Conservation (phyloP, 805 yeast species). For the Clavispora asparagi region DNA sequence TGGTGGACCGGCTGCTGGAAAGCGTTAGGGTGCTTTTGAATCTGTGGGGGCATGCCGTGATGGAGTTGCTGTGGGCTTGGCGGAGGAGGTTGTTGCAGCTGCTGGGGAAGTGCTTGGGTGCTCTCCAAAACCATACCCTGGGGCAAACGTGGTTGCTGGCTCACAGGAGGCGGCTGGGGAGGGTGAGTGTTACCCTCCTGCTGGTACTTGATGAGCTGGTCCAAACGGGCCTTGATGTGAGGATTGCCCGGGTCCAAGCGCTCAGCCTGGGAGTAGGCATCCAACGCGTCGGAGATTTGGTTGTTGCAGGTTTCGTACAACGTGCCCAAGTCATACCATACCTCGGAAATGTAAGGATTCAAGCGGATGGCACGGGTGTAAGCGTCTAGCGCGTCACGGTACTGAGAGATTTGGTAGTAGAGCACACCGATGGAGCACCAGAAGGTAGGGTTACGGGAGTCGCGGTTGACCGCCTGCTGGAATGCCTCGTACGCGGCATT, state of each 20-base stretch:
- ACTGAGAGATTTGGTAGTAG: slow-evolving; percentile 93
- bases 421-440: slow-evolving; percentile 97
- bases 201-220: slow-evolving; percentile 71
- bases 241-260: slow-evolving; percentile 91
- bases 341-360: slow-evolving; percentile 94
- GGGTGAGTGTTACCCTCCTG: slow-evolving; percentile 62
- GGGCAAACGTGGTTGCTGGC: slow-evolving; percentile 58
- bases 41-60: slow-evolving; percentile 1
- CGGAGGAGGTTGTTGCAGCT: slow-evolving; percentile 1
- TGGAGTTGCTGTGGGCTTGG: slow-evolving; percentile 6
- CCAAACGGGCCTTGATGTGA: slow-evolving; percentile 88
- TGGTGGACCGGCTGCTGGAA: slow-evolving; percentile 2
- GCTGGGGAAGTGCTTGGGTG: slow-evolving; percentile 20
- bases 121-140: slow-evolving; percentile 59
- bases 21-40: background rate
- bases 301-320: slow-evolving; percentile 95
- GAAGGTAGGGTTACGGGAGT: slow-evolving; percentile 94
- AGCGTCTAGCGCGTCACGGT: slow-evolving; percentile 95
- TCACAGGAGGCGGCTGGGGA: slow-evolving; percentile 63
- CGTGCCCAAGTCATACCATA: slow-evolving; percentile 98
- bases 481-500: slow-evolving; percentile 96
- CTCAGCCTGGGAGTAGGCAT: slow-evolving; percentile 95
- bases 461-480: slow-evolving; percentile 97
- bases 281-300: slow-evolving; percentile 90
- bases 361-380: slow-evolving; percentile 93